Base-by-base conservation (phyloP, 2,329 filamentous ascomycete species). In the Dactylellina drechsleri region DNA sequence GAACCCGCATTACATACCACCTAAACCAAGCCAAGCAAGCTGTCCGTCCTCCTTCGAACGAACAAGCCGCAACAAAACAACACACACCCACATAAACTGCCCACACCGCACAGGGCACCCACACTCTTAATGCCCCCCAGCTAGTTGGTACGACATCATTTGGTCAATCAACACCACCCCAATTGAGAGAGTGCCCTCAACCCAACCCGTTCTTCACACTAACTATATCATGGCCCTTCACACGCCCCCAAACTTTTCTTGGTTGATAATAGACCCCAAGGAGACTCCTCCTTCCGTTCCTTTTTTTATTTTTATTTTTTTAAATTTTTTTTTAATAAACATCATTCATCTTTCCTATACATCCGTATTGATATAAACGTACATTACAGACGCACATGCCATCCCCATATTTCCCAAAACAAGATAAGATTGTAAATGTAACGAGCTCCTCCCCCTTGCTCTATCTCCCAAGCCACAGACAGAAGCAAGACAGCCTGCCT, bases 11-110 rank as follows among this genome's bases (percentile, higher is more conserved):
- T 36, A 36, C 31, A 36, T 36, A 10, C 31, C 31, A 36, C 31
- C 31, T 5, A 36, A 10, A 1, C 31, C 31, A 36, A 10, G 6
- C 3, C 31, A 36, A 10, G 31, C 31, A 36, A 10, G 31, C 31
- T 36, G 31, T 36, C 31, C 31, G 31, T 36, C 43, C 16, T 47
- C 43, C 47, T 23, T 58, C 18, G 54, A 58, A 36, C 31, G 31
- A 47, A 43, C 52, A 66, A 43, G 45, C 57, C 50, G 57, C 59
- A 70, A 62, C 66, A 62, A 50, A 45, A 56, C 65, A 53, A 58
- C 13, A n/a, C 43, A n/a, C 43, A 10, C 15, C 7, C 43, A 47
- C 43, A 52, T 36, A 43, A 10, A 2, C 31, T 8, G n/a, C 43
- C 45, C 49, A 8, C 16, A 41, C 59, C 28, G 50, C 62, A 10